Evolutionary conservation across 164 flowering plant species (phyloP).

Genomic region (Berberis vulgaris): DNA sequence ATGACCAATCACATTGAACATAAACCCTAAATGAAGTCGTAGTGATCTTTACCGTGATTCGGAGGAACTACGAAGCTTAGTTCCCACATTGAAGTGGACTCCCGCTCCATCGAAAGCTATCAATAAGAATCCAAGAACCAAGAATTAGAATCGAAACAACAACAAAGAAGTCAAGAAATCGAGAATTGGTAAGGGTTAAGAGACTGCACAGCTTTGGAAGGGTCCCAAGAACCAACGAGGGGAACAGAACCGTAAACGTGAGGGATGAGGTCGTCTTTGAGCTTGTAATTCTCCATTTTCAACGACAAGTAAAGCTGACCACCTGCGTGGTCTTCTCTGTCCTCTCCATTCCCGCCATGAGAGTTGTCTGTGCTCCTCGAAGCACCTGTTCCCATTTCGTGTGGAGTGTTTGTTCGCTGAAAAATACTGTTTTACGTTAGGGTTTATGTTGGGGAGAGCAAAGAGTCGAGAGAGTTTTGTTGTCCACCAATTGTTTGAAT

Average conservation of each 20-base stretch:
- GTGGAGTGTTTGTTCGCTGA: neutral
- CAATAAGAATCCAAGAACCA: neutral
- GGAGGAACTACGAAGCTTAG: conserved; percentile 93
- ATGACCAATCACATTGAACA: neutral
- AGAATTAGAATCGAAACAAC: neutral
- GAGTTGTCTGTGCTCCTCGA: conserved; percentile 58
- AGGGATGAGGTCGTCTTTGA: conserved; percentile 60
- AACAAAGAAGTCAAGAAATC: neutral
- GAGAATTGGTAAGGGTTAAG: neutral
- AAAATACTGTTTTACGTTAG: neutral
- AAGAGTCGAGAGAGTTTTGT: too few relatives aligned
- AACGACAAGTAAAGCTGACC: conserved; percentile 86
- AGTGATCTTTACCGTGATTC: conserved; percentile 59
- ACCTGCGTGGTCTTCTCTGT: conserved; percentile 52
- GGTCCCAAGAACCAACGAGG: conserved; percentile 88
- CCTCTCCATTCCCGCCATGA: conserved; percentile 47
- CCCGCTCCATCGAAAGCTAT: conserved; percentile 83
- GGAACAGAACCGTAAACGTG: conserved; percentile 92
- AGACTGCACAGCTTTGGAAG: conserved; percentile 67
- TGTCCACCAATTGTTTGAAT: neutral
- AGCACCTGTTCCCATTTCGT: conserved; percentile 57
- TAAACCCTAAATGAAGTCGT: neutral
- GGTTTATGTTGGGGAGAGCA: neutral
- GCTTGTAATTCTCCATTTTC: conserved; percentile 78
- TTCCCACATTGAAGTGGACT: conserved; percentile 88